These are phyloP conservation scores for Fusarium coicis DNA, from an alignment of 2,329 filamentous ascomycete species.

Conservation along the genomic window DNA sequence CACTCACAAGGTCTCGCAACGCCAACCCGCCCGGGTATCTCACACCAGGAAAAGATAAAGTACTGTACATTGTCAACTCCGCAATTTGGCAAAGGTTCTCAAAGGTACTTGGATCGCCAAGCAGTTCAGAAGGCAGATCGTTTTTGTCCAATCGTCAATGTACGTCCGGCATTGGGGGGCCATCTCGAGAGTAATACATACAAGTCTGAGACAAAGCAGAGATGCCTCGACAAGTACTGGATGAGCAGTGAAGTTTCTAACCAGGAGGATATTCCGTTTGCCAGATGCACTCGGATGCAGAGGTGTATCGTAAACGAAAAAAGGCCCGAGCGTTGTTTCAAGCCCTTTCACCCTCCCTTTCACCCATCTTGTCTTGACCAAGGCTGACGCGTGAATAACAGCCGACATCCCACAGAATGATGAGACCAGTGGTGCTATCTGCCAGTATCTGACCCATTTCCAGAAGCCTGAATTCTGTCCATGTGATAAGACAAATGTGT, in stretches of 20 bases:
- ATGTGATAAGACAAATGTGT: conserved; percentile 41
- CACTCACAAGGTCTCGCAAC: conserved; percentile 26
- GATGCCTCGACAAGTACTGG: conserved; percentile 13
- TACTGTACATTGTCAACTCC: conserved; percentile 35
- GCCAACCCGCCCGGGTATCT: conserved; percentile 20
- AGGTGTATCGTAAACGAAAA: conserved; percentile 23
- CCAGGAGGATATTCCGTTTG: conserved; percentile 17
- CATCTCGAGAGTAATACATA: conserved; percentile 5
- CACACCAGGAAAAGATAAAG: conserved; percentile 35
- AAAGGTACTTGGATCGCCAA: conserved; percentile 25
- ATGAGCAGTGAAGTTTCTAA: conserved; percentile 13
- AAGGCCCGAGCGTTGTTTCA: background rate
- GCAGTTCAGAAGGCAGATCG: conserved; percentile 13
- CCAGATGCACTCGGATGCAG: conserved; percentile 16
- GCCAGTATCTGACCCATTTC: background rate
- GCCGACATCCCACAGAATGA: background rate
- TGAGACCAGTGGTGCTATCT: conserved; percentile 7
- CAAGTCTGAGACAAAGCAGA: conserved; percentile 18
- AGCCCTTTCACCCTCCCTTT: conserved; percentile 5
- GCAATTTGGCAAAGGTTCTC: conserved; percentile 25
- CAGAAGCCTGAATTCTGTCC: conserved; percentile 9
- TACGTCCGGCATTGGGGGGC: conserved; percentile 5
- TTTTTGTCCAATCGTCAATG: conserved; percentile 13
- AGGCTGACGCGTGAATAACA: conserved; percentile 35
- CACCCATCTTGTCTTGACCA: conserved; percentile 19